Percentiles rank a stretch among this genome's conserved stretches.
Evolutionary conservation across 2,329 filamentous ascomycete genomes (phyloP).

Genomic region (Ceratocystis cacaofunesta): DNA sequence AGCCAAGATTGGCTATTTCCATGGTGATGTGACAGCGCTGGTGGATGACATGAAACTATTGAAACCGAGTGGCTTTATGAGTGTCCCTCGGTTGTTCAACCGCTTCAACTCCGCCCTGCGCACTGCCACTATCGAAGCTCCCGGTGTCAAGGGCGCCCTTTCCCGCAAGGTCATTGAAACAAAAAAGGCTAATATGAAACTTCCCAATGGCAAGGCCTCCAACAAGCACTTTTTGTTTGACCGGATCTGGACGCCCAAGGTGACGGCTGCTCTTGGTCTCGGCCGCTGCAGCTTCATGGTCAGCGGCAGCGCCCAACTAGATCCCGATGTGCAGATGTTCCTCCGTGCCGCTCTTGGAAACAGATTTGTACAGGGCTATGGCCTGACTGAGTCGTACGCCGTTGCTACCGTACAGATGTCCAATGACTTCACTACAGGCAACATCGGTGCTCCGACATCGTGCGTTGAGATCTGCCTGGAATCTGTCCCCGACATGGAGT

Average conservation of each 20-base stretch:
- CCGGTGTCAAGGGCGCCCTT: constrained; percentile 66
- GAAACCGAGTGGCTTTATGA: constrained; percentile 67
- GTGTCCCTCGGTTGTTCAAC: constrained; percentile 84
- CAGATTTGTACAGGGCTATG: constrained; percentile 75
- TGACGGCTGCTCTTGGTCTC: constrained; percentile 67
- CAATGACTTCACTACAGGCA: constrained; percentile 61
- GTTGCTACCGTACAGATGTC: constrained; percentile 53
- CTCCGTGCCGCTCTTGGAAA: constrained; percentile 69
- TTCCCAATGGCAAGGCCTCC: constrained; percentile 56
- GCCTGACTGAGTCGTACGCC: constrained; percentile 86
- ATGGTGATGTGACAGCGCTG: constrained; percentile 72
- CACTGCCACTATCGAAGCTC: constrained; percentile 59
- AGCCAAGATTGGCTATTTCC: constrained; percentile 75
- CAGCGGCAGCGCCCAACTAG: constrained; percentile 79
- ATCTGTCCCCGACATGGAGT: constrained; percentile 90
- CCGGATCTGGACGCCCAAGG: constrained; percentile 81
- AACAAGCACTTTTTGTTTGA: constrained; percentile 69
- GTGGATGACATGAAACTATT: constrained; percentile 85
- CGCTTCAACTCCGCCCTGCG: constrained; percentile 75
- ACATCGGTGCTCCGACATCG: constrained; percentile 60
- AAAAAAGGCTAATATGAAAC: constrained; percentile 66
- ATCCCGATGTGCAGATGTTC: constrained; percentile 77
- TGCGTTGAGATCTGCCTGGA: constrained; percentile 62
- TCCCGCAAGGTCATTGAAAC: constrained; percentile 64
- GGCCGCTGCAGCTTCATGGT: constrained; percentile 60